Evolutionary conservation across 352 stramenopile species (phyloP).

Genomic region (Pythium rhizo-oryzae): DNA sequence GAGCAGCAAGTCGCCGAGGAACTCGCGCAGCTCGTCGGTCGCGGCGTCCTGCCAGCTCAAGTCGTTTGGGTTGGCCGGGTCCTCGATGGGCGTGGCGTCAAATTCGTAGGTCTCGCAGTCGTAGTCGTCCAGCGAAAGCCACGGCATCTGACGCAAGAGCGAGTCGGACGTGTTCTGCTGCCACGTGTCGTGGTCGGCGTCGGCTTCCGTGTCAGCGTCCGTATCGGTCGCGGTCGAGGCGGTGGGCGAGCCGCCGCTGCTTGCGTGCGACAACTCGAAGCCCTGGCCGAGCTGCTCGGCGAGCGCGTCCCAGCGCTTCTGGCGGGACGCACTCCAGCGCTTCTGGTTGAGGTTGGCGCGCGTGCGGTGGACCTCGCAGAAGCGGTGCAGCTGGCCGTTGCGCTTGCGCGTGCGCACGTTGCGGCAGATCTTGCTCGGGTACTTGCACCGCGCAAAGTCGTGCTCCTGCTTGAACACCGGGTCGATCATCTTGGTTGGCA

Average conservation of each 20-base stretch:
- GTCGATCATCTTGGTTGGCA: conserved; percentile 10
- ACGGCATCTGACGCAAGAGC: not conserved
- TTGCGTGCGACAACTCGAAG: not conserved
- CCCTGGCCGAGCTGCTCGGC: not conserved
- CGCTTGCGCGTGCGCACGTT: conserved; percentile 8
- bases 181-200: not conserved
- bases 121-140: conserved; percentile 10
- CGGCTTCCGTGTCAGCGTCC: not conserved
- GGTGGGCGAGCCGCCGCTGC: not conserved
- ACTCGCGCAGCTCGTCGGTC: conserved; percentile 11
- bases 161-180: not conserved
- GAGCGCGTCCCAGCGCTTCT: conserved; percentile 13
- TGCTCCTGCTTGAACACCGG: conserved; percentile 3
- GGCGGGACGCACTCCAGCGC: conserved; percentile 2
- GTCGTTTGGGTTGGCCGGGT: not conserved
- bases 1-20: conserved; percentile 10
- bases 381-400: conserved; percentile 9
- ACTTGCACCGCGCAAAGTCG: conserved; percentile 7
- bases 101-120: conserved; percentile 2
- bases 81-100: not conserved
- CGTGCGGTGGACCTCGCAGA: conserved; percentile 4
- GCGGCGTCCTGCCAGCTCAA: conserved; percentile 13
- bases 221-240: too few species aligned
- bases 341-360: conserved; percentile 3
- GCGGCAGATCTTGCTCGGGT: conserved; percentile 6